A percentile compares a stretch with the other conserved stretches of the same genome.
phyloP scores from a whole-genome alignment of 2,329 filamentous ascomycete species.

The Sphaerulina musiva region DNA sequence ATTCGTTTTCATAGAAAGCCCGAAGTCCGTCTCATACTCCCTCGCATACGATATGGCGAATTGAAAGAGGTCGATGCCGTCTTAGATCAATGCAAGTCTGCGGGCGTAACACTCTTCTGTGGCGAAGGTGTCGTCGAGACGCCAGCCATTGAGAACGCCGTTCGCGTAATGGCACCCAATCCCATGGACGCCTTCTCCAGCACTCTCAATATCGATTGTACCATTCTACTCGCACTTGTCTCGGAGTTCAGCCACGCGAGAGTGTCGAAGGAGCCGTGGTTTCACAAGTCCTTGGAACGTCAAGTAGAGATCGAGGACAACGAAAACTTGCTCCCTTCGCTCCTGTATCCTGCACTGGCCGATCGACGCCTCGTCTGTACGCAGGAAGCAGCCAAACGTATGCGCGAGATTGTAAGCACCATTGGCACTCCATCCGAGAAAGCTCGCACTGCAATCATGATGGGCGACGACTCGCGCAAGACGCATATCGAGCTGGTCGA shows the following conservation, averaged over 20 bases:
- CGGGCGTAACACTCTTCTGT: constrained; percentile 38
- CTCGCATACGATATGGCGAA: constrained; percentile 49
- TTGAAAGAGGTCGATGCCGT: constrained; percentile 51
- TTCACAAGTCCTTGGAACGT: constrained; percentile 54
- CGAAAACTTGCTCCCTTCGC: constrained; percentile 53
- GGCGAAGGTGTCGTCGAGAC: constrained; percentile 25
- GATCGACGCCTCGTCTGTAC: constrained; percentile 59
- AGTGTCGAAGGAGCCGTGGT: constrained; percentile 44
- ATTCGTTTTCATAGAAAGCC: constrained; percentile 42
- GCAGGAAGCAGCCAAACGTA: constrained; percentile 56
- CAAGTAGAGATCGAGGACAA: constrained; percentile 60
- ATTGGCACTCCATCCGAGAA: constrained; percentile 59
- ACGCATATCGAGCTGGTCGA: constrained; percentile 28
- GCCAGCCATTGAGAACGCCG: constrained; percentile 24
- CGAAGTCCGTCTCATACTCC: constrained; percentile 54
- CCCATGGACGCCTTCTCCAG: constrained; percentile 36
- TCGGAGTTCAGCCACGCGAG: constrained; percentile 64
- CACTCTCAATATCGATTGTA: constrained; percentile 58
- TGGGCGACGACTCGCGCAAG: constrained; percentile 43
- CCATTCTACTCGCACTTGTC: constrained; percentile 63
- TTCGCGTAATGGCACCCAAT: constrained; percentile 35
- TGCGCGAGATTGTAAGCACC: constrained; percentile 58
- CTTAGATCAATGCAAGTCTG: constrained; percentile 49
- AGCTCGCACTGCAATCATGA: constrained; percentile 52
- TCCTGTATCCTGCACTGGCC: constrained; percentile 57